Evolutionary conservation across 257 asterid species (phyloP), one percentile per base, ranked within the genome.

Genomic region (Primulina eburnea): DNA sequence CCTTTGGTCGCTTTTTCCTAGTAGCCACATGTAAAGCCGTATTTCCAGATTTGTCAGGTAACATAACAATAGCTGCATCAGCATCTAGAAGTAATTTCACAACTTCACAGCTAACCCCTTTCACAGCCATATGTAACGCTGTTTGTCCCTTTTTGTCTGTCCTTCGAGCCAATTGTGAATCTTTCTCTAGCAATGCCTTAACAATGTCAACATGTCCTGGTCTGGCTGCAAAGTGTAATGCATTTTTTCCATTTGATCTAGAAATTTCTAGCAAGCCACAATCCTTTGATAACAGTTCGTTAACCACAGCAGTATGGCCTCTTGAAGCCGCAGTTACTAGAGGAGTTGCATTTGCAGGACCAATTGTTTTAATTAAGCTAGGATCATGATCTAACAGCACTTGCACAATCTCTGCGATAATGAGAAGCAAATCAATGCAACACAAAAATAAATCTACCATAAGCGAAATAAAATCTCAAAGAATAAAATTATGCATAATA

Each of bases 261-360:
- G 82, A 67, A 32, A 81, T 84, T 65, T 84, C 89, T 40, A 84
- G 68, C 81, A 84, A 68, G 77, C 83, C 77, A 73, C 82, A 69
- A 75, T 84, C 89, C 76, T 70, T 84, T 4, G 83, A 79, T 70
- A 84, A 80, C 29, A 84, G 86, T 71, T 84, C 85, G 34, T 77
- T 77, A 17, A 84, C 86, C 71, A 84, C 89, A 26, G 82, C 80
- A 33, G 56, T 72, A n/a, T 84, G 89, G 10, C 89, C 89, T 75
- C 78, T 77, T 34, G 86, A 69, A 35, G 89, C 89, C 9, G 89
- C 85, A 20, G 89, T 81, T 79, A 84, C 69, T 37, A 84, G 85
- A 77, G 89, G 87, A 34, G 89, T 81, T 33, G 89, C 89, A 73
- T 84, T 77, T 61, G 89, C 79, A 33, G 86, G 89, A 32, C 89